phyloP scores from a whole-genome alignment of 1,139 yeast species.

The Geotrichum phurueaensis region DNA sequence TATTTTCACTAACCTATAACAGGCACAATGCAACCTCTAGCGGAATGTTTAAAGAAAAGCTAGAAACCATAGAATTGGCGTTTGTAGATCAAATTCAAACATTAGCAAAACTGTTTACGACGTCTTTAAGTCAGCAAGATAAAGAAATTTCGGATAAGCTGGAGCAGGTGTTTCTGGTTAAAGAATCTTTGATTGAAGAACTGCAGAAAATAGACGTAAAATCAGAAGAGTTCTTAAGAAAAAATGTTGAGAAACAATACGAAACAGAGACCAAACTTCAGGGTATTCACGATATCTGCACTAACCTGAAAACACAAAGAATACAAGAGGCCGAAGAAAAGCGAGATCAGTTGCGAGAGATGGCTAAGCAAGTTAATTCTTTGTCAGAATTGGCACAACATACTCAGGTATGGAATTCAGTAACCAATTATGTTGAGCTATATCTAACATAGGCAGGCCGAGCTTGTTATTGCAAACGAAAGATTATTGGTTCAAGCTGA shows the following conservation, averaged over 20 bases:
- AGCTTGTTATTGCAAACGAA: slow-evolving; percentile 12
- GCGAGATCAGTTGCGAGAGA: slow-evolving; percentile 14
- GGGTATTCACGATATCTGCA: slow-evolving; percentile 7
- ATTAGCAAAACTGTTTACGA: neutral
- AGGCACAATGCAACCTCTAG: neutral
- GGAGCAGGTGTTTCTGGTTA: neutral
- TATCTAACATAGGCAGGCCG: slow-evolving; percentile 4
- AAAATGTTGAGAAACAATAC: neutral
- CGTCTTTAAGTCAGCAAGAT: neutral
- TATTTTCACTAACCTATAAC: neutral
- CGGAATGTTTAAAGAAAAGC: neutral
- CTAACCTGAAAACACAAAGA: slow-evolving; percentile 7
- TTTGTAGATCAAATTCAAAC: neutral
- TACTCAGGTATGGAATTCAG: slow-evolving; percentile 7
- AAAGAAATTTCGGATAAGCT: neutral
- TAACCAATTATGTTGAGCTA: neutral
- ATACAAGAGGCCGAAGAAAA: slow-evolving; percentile 12
- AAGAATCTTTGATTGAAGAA: neutral
- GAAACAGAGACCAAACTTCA: slow-evolving; percentile 5
- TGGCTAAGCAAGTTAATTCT: slow-evolving; percentile 10
- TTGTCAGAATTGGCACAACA: slow-evolving; percentile 15
- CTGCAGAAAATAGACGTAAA: neutral
- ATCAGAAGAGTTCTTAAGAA: neutral
- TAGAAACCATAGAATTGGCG: neutral
- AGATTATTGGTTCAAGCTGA: slow-evolving; percentile 7